phyloP scores from a whole-genome alignment of 2,329 filamentous ascomycete genomes.

The Cadophora malorum region DNA sequence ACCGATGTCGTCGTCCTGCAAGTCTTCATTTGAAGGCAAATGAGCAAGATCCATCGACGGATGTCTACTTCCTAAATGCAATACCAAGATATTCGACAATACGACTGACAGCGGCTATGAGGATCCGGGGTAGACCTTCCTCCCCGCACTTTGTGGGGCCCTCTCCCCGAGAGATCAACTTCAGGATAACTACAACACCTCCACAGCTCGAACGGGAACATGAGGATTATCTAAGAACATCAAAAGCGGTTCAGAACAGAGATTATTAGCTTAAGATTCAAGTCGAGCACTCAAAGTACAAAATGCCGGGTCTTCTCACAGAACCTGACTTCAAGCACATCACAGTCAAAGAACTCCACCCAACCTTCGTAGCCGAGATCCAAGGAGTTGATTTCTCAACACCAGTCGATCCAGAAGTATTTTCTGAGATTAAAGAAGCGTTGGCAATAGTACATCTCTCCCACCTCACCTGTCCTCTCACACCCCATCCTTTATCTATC shows the following conservation, averaged over 20 bases:
- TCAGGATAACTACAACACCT: background rate
- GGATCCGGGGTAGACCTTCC: slow-evolving; percentile 6
- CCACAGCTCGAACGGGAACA: too few relatives aligned
- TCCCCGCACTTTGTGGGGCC: slow-evolving; percentile 5
- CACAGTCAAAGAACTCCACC: slow-evolving; percentile 45
- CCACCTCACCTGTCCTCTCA: background rate
- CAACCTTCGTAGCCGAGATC: slow-evolving; percentile 49
- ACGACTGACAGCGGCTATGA: background rate
- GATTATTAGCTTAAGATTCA: too few relatives aligned
- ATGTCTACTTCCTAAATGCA: too few relatives aligned
- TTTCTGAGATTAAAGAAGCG: slow-evolving; percentile 47
- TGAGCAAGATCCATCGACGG: too few relatives aligned
- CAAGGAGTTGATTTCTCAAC: slow-evolving; percentile 47
- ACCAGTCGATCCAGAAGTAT: slow-evolving; percentile 45
- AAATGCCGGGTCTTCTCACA: slow-evolving; percentile 34
- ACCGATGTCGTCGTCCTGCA: too few relatives aligned
- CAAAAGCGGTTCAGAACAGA: too few relatives aligned
- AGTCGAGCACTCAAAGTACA: background rate
- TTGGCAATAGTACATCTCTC: slow-evolving; percentile 45
- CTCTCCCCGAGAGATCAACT: slow-evolving; percentile 12
- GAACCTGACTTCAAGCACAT: slow-evolving; percentile 42
- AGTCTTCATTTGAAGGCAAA: too few relatives aligned
- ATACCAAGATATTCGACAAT: too few relatives aligned
- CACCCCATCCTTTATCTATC: background rate
- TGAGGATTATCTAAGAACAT: too few relatives aligned